These are phyloP conservation scores for Naematelia aurantialba DNA, from an alignment of 768 basidiomycete genomes.

Conservation along the genomic window DNA sequence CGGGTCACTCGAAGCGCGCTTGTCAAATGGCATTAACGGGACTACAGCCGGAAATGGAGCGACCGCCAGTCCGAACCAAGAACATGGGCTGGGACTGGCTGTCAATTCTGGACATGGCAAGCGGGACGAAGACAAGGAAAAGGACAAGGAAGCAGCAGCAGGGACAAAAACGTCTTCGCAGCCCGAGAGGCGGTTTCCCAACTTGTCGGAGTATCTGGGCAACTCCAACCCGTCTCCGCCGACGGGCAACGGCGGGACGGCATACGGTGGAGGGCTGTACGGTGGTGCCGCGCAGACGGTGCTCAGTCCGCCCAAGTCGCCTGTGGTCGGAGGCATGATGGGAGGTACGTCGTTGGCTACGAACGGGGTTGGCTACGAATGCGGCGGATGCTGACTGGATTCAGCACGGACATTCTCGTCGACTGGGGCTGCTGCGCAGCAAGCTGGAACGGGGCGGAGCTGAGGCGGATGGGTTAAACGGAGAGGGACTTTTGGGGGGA, in stretches of 20 bases:
- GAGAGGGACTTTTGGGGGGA: background rate
- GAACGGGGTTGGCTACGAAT: no score
- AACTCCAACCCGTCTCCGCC: slow-evolving; percentile 6
- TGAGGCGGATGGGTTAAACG: no score
- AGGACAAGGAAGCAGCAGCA: background rate
- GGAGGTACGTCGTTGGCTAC: background rate
- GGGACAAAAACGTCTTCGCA: background rate
- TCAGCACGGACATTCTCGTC: background rate
- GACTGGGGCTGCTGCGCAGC: no score
- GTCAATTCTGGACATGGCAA: background rate
- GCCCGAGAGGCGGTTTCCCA: slow-evolving; percentile 13
- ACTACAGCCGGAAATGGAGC: background rate
- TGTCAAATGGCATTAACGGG: background rate
- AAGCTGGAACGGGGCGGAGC: no score
- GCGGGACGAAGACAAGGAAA: slow-evolving; percentile 3
- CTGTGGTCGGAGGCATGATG: background rate
- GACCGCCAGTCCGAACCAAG: background rate
- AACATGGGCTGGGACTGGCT: background rate
- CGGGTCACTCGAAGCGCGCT: background rate
- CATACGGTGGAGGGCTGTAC: background rate
- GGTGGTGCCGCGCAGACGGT: background rate
- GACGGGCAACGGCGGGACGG: background rate
- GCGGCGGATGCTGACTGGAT: no score
- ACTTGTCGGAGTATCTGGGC: slow-evolving; percentile 23
- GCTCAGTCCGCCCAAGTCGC: background rate